phyloP scores from a whole-genome alignment of 805 yeast species.

The Monosporozyma aquatica region DNA sequence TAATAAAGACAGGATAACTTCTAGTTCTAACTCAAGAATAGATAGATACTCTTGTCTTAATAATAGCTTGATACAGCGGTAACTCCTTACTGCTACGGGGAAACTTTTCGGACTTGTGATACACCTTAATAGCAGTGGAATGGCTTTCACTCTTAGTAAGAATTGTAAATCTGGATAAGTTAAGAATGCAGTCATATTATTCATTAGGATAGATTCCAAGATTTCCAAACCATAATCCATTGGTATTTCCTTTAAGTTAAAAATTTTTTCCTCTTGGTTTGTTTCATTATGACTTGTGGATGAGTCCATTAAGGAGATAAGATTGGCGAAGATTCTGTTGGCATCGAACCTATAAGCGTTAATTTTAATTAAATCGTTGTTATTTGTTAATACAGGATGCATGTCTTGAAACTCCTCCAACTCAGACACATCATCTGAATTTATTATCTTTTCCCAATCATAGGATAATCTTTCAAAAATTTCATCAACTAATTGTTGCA shows the following conservation, averaged over 20 bases:
- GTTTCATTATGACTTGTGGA: slow-evolving; percentile 4
- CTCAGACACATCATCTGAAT: slow-evolving; percentile 21
- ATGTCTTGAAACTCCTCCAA: slow-evolving; percentile 18
- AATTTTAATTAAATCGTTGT: slow-evolving; percentile 35
- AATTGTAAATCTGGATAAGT: slow-evolving; percentile 55
- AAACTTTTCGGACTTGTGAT: slow-evolving; percentile 48
- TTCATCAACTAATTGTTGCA: slow-evolving; percentile 73
- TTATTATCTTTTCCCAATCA: slow-evolving; percentile 5
- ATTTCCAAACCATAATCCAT: slow-evolving; percentile 72
- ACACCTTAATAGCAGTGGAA: slow-evolving; percentile 66
- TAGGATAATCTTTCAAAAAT: slow-evolving; percentile 57
- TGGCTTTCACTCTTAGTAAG: slow-evolving; percentile 55
- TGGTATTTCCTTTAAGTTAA: slow-evolving; percentile 45
- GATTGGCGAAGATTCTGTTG: slow-evolving; percentile 56
- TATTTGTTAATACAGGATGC: slow-evolving; percentile 38
- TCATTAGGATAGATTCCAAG: slow-evolving; percentile 65
- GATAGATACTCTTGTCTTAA: slow-evolving; percentile 49
- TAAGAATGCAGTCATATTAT: slow-evolving; percentile 49
- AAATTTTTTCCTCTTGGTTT: slow-evolving; percentile 2
- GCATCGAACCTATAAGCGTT: slow-evolving; percentile 59
- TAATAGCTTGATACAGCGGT: slow-evolving; percentile 58
- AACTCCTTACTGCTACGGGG: slow-evolving; percentile 62
- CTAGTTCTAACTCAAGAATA: slow-evolving; percentile 65
- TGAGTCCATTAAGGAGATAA: slow-evolving; percentile 43
- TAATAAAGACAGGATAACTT: slow-evolving; percentile 65